Percentiles rank a stretch among this genome's conserved stretches.
These are phyloP conservation scores for Colletotrichum kahawae DNA, from an alignment of 2,329 filamentous ascomycete species.

Conservation along the genomic window DNA sequence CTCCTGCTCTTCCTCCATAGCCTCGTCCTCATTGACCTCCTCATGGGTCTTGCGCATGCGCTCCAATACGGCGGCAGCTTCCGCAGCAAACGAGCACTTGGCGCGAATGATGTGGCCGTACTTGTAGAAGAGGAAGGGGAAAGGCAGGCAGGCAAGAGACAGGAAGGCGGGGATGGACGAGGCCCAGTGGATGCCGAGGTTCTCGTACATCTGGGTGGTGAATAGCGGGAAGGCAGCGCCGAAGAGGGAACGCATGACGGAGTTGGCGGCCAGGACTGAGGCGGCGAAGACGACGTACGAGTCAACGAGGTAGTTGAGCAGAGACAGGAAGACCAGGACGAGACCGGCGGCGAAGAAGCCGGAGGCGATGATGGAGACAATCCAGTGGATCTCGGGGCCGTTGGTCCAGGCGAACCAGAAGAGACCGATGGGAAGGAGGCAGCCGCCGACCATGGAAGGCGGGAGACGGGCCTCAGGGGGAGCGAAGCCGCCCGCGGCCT, in stretches of 20 bases:
- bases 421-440: conserved; percentile 58
- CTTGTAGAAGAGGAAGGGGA: conserved; percentile 78
- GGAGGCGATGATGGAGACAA: conserved; percentile 44
- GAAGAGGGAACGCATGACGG: conserved; percentile 73
- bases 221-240: conserved; percentile 78
- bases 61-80: conserved; percentile 65
- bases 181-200: conserved; percentile 78
- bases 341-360: conserved; percentile 39
- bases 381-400: conserved; percentile 52
- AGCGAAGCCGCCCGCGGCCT: conserved; percentile 50
- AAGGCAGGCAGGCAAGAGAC: conserved; percentile 72
- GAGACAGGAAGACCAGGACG: conserved; percentile 59
- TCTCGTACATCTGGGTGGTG: conserved; percentile 62
- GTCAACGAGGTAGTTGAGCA: conserved; percentile 63
- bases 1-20: conserved; percentile 19
- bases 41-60: conserved; percentile 37
- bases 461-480: conserved; percentile 63
- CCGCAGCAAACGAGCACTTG: conserved; percentile 59
- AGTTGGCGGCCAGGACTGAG: conserved; percentile 74
- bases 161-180: conserved; percentile 76
- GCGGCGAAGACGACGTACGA: conserved; percentile 72
- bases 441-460: conserved; percentile 58
- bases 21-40: conserved; percentile 15
- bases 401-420: conserved; percentile 67
- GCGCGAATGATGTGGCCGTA: conserved; percentile 61